Base-by-base conservation (phyloP, 306 rosid genomes). In the Cicer arietinum region DNA sequence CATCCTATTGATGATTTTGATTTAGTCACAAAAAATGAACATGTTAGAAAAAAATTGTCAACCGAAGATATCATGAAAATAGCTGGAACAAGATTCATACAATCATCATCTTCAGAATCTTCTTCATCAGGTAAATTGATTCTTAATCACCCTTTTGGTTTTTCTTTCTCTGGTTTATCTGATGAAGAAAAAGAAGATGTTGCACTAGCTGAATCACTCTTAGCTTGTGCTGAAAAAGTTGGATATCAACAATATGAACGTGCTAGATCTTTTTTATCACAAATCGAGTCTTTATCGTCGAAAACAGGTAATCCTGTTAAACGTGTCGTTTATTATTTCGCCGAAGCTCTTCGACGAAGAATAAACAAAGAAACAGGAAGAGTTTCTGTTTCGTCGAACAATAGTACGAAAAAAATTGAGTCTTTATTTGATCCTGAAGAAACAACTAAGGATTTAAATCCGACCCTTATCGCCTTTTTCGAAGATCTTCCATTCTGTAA, bases 221-320 rank as follows among this genome's bases (percentile, higher is more conserved):
- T 91, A 12, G 76, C 87, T 60, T 80, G 85, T 69, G 91, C 89
- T n/a, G 95, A 91, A 84, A 88, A 86, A 82, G 81, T 89, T 1
- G 92, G 88, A 2, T 50, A 25, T 14, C 80, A 86, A 40, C 94
- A 88, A 12, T 86, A 73, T 13, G 86, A 80, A 67, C 84, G 86
- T 1, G 90, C 89, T 6, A 18, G 46, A 18, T 83, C 83, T 7
- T 42, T 89, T 45, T 87, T 91, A 6, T 37, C 54, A 1, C 85
- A 58, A 8, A 89, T 89, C 8, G 79, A 80, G 8, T 57, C 71
- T 0, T 40, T 67, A 35, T 78, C 80, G 72, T 85, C 85, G 39
- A 79, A 78, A 39, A 71, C 80, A 0, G 95, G 90, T 30, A 86
- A 74, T 57, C 71, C 97, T 0, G 77, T 86, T 50, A 82, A 86